phyloP scores from a whole-genome alignment of 1,139 yeast genomes.

The Geotrichum candidum region DNA sequence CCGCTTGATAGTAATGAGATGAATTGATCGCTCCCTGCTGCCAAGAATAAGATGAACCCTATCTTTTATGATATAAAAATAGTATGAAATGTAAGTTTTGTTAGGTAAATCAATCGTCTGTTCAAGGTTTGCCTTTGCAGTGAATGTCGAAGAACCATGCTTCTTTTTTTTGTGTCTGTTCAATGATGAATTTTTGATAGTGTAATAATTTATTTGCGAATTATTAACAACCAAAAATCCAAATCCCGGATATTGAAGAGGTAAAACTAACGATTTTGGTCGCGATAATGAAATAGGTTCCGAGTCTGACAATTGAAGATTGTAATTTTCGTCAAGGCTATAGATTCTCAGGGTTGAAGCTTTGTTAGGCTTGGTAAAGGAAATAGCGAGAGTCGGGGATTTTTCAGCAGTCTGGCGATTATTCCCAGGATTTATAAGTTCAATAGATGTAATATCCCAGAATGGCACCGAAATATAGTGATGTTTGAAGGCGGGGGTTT shows the following conservation, averaged over 20 bases:
- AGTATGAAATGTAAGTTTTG: background rate
- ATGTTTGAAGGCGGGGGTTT: background rate
- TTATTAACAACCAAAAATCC: background rate
- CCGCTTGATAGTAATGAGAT: background rate
- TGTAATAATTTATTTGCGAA: background rate
- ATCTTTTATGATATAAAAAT: too few species aligned
- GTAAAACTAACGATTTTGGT: background rate
- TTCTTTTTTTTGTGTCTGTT: background rate
- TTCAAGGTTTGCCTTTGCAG: background rate
- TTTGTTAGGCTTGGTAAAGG: background rate
- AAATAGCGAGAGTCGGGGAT: background rate
- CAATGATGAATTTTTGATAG: background rate
- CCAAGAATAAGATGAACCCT: background rate
- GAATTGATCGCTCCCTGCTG: background rate
- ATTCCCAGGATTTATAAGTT: background rate
- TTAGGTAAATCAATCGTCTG: background rate
- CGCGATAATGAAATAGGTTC: background rate
- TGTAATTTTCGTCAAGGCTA: background rate
- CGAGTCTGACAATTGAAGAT: background rate
- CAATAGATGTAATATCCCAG: background rate
- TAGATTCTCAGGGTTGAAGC: background rate
- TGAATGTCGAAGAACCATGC: background rate
- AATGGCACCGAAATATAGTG: background rate
- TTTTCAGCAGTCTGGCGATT: too few species aligned
- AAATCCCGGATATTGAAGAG: background rate